Base-by-base conservation (phyloP, 768 basidiomycete species). In the Candolleomyces aberdarensis region DNA sequence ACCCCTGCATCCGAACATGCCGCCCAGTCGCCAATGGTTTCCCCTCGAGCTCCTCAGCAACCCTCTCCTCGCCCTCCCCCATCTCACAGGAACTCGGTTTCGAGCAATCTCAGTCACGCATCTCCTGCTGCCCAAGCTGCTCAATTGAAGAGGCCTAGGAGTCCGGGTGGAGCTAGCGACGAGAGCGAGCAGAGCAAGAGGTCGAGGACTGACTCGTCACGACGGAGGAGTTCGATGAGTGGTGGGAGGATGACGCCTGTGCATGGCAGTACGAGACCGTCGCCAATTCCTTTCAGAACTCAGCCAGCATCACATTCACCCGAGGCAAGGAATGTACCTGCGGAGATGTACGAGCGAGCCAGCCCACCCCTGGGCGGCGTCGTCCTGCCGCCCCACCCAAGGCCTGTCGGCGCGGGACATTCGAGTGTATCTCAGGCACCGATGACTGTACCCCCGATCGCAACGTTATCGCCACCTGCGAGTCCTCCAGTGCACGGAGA, bases 261-360 rank as follows among this genome's bases (percentile, higher is more conserved):
- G 31, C 81, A 83, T 44, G 85, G 86, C 22, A 36, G 36, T 36
- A 83, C 85, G 49, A 78, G 88, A 3, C 86, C 84, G 0, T 90
- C 88, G 19, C 89, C 89, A 2, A 84, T 83, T 50, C 89, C 89
- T 15, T 88, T 91, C 82, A 83, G 85, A 65, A 85, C 83, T 3
- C 89, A 90, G 67, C 85, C 86, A 9, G 74, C 83, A 5, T 83
- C 87, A 13, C 87, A 81, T 67, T 90, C 89, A 20, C 88, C 87
- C 19, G 89, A 91, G 69, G 77, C 80, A 13, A 84, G 87, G 32
- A 84, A 83, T 55, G 58, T 67, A 2, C 69, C 74, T 56, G 83
- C 84, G 47, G 43, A 70, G 73, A 4, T 84, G 81, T 60, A 77
- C 80, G 55, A 31, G 47, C 55, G 20, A 51, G 55, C 29, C 58